Conservation (phyloP, 164 flowering plant species). For the Dillenia suffruticosa region DNA sequence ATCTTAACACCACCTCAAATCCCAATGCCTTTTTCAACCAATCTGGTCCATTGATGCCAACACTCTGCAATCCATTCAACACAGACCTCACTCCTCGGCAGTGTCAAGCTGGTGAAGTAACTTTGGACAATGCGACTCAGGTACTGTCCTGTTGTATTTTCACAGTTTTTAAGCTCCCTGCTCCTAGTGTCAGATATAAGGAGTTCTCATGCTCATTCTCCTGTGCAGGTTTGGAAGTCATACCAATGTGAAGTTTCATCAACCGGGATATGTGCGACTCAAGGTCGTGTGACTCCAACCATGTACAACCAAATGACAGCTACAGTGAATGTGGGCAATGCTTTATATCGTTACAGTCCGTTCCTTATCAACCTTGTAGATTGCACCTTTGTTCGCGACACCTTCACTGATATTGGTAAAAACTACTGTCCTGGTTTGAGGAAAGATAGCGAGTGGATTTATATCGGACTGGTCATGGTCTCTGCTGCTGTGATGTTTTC, state of each 20-base stretch:
- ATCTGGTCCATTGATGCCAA: constrained; percentile 64
- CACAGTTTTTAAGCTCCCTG: too few relatives aligned
- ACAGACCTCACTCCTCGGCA: constrained; percentile 27
- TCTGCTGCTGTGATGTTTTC: constrained; percentile 88
- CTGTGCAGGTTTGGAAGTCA: constrained; percentile 27
- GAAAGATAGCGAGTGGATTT: constrained; percentile 49
- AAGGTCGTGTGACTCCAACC: constrained; percentile 67
- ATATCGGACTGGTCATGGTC: constrained; percentile 65
- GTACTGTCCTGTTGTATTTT: constrained; percentile 21
- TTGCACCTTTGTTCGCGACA: constrained; percentile 71
- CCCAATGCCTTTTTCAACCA: constrained; percentile 60
- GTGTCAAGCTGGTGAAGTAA: constrained; percentile 50
- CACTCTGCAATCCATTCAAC: constrained; percentile 64
- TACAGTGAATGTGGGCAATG: constrained; percentile 68
- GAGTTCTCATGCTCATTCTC: too few relatives aligned
- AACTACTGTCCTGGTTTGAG: constrained; percentile 63
- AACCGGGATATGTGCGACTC: constrained; percentile 38
- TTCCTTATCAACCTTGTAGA: constrained; percentile 60
- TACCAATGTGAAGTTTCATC: constrained; percentile 38
- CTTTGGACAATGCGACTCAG: constrained; percentile 47
- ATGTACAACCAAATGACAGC: constrained; percentile 51
- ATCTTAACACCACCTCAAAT: constrained; percentile 31
- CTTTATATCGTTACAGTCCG: constrained; percentile 56
- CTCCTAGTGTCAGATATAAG: too few relatives aligned
- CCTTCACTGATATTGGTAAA: constrained; percentile 39